Conservation (phyloP, 306 rosid species). For the Cicer arietinum region DNA sequence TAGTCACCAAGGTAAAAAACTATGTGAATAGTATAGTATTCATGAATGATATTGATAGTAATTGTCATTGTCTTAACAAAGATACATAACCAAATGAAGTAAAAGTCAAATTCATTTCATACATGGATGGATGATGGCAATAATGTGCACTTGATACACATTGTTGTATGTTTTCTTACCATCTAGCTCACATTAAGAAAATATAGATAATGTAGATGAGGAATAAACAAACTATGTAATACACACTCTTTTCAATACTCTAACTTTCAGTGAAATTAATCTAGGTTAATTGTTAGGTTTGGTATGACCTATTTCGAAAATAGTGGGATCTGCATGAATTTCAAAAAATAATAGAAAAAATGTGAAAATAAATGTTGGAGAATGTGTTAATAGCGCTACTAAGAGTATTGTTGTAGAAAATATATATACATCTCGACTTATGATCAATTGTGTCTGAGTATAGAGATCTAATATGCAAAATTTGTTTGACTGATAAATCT, state of each 20-base stretch:
- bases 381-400: background rate
- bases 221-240: too few species aligned
- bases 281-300: background rate
- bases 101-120: too few species aligned
- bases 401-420: background rate
- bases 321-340: background rate
- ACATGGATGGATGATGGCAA: too few species aligned
- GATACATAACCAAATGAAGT: too few species aligned
- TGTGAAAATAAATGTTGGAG: background rate
- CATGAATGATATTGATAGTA: too few species aligned
- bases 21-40: too few species aligned
- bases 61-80: too few species aligned
- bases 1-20: too few species aligned
- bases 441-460: background rate
- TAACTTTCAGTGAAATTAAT: background rate
- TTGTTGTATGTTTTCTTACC: background rate
- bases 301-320: background rate
- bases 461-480: constrained; percentile 24
- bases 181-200: background rate
- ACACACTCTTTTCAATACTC: background rate
- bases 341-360: background rate
- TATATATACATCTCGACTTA: background rate
- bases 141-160: background rate
- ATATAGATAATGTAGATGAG: background rate
- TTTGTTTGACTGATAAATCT: constrained; percentile 48